Base-by-base conservation (phyloP, 139 green algal genomes). In the Chlorella sp. region DNA sequence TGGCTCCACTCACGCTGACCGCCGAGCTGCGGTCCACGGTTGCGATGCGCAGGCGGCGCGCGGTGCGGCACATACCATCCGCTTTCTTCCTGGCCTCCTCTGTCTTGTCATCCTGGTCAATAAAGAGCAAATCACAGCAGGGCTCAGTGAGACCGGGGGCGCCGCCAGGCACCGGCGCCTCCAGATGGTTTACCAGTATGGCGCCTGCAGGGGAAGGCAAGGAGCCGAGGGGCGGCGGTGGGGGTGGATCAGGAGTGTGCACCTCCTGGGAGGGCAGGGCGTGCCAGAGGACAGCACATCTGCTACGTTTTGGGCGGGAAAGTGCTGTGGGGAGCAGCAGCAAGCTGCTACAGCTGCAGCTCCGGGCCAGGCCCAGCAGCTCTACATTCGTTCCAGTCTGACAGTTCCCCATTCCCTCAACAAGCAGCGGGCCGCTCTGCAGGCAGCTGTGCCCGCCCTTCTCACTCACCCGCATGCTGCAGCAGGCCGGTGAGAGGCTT, bases 31-130 rank as follows among this genome's bases (percentile, higher is more conserved):
- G 85, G 28, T 71, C 57, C 37, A 69, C 66, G n/a, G 48, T 32
- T 18, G 85, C 69, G 37, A 89, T n/a, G 42, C 53, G 69, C 85
- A 82, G 48, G 32, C 85, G 71, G 71, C 85, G 85, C 18, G 85
- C 85, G 2, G 36, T n/a, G 21, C 85, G 85, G 69, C 68, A 12
- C 48, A 73, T 18, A 21, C 57, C 53, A 0, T 40, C n/a, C 2
- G 71, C 85, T 34, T 42, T 48, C 85, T 24, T 39, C 24, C 15
- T 64, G 39, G 39, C 68, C 18, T 28, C 66, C 68, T 21, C 40
- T 26, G 19, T n/a, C 71, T n/a, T 42, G 14, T 82, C 85, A 14
- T 83, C 85, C 40, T 71, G 69, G 34, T 83, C 48, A 39, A 88
- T 16, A 39, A 88, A 32, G 66, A 88, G 39, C 84, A 88, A 71